Base-by-base conservation (phyloP, 1,284 basidiomycete genomes). In the Melampsora occidentalis region DNA sequence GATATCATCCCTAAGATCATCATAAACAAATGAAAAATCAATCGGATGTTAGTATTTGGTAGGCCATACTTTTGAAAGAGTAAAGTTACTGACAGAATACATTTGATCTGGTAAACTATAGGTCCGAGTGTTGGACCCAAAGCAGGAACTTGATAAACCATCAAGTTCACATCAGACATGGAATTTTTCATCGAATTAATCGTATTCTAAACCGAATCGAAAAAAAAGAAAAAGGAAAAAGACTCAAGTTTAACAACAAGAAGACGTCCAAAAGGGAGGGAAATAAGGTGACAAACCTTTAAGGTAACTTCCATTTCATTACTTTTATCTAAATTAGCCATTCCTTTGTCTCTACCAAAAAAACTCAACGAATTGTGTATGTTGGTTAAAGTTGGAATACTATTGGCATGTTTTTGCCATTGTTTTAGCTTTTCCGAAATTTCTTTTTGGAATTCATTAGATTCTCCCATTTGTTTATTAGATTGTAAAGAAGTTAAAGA, bases 91-190 rank as follows among this genome's bases (percentile, higher is more conserved):
- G 12, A 63, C 62, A 63, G 7, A 9, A 63, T 63, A 63, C 62
- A 63, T 31, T 63, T 63, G 62, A 63, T 63, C 62, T 63, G 62
- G 31, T 63, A 63, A 28, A 63, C 62, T 10, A 63, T 63, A 20
- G 62, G 62, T 39, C 62, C 62, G 5, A 63, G 33, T 28, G 33
- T 35, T 35, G 25, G 25, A n/a, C 62, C 62, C 7, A 63, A 39
- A 20, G 33, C 33, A 63, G 62, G 62, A 33, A 63, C 28, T 39
- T 63, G 62, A 35, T 63, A 63, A 63, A 63, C 62, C 33, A 63
- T 63, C 33, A 63, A 63, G 16, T 63, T 63, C 20, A 63, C 28
- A 35, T 63, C 62, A 10, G 62, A 63, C 25, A 63, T 31, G 6
- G 62, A 31, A 63, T 63, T 22, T n/a, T 63, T 63, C 20, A 63